These are phyloP conservation scores for Camellia granthamiana DNA, from an alignment of 148 eudicot genomes.

Conservation along the genomic window DNA sequence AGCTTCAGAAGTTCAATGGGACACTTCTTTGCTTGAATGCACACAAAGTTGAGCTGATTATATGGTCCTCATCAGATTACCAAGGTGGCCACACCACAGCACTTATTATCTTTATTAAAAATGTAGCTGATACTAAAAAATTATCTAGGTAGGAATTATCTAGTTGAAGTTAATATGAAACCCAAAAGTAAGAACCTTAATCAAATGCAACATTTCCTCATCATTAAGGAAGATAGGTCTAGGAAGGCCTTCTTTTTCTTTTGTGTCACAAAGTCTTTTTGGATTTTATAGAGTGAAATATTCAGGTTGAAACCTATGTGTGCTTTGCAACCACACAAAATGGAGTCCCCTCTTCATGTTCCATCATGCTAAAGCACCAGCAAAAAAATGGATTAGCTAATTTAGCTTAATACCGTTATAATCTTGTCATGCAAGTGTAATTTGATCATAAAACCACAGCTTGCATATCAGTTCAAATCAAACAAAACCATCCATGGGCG, in stretches of 20 bases:
- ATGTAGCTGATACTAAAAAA: no score
- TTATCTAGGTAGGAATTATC: no score
- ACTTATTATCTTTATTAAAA: no score
- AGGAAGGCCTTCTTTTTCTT: not conserved
- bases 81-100: no score
- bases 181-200: not conserved
- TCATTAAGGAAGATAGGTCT: not conserved
- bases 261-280: not conserved
- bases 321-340: not conserved
- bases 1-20: no score
- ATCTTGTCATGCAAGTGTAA: not conserved
- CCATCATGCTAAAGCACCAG: not conserved
- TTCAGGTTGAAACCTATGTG: not conserved
- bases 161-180: not conserved
- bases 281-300: not conserved
- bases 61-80: no score
- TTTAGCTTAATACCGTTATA: not conserved
- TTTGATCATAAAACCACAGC: not conserved
- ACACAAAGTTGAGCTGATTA: no score
- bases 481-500: not conserved
- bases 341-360: not conserved
- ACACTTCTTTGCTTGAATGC: no score
- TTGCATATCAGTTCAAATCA: slow-evolving; percentile 7
- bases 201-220: not conserved
- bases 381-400: no score